phyloP scores from a whole-genome alignment of 1,284 basidiomycete genomes.

The Caloboletus inedulis region DNA sequence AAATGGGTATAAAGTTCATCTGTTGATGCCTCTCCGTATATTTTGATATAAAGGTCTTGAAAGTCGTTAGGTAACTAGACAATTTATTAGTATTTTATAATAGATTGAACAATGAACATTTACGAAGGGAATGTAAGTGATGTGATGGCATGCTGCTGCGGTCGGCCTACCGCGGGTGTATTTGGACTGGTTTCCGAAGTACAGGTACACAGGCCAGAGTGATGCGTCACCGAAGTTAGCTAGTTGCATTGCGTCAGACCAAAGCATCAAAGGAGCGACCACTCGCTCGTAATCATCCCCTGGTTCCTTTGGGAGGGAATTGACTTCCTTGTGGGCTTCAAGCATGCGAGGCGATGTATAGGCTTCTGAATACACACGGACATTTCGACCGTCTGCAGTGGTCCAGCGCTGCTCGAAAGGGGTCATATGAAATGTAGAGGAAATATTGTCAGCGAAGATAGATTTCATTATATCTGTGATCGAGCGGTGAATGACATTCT shows the following conservation, averaged over 20 bases:
- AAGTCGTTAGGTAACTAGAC: constrained; percentile 21
- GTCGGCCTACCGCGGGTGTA: constrained; percentile 11
- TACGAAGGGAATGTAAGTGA: constrained; percentile 28
- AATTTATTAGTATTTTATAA: background rate
- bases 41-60: constrained; percentile 10
- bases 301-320: accelerated
- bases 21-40: too few relatives aligned
- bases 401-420: background rate
- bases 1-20: background rate
- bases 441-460: background rate
- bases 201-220: constrained; percentile 33
- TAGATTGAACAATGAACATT: constrained; percentile 14
- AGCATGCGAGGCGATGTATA: background rate
- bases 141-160: constrained; percentile 26
- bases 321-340: background rate
- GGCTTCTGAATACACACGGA: background rate
- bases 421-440: background rate
- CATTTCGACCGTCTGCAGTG: background rate
- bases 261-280: background rate
- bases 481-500: background rate
- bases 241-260: background rate
- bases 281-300: background rate
- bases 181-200: constrained; percentile 27
- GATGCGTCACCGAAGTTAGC: constrained; percentile 8
- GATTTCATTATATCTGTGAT: background rate